These are phyloP conservation scores for Symbiodinium natans DNA, from an alignment of 73 alveolate species.

Conservation along the genomic window DNA sequence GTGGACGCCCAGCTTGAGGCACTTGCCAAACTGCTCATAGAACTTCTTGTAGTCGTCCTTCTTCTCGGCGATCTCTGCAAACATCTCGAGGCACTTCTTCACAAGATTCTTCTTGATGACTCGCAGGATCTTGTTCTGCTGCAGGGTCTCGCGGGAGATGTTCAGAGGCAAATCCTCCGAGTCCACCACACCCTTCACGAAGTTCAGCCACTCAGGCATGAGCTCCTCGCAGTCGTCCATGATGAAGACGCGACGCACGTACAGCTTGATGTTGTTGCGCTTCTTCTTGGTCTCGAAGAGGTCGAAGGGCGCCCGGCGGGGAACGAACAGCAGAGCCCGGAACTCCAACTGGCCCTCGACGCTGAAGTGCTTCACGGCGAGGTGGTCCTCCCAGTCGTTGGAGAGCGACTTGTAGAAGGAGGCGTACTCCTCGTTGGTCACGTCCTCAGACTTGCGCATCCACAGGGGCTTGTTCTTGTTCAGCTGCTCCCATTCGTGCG, in stretches of 20 bases:
- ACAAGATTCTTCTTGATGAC: slow-evolving; percentile 99
- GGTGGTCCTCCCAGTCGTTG: slow-evolving; percentile 98
- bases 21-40: slow-evolving; percentile 99
- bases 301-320: slow-evolving; percentile 99
- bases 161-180: slow-evolving; percentile 99
- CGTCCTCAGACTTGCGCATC: slow-evolving; percentile 99
- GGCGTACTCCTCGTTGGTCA: slow-evolving; percentile 99
- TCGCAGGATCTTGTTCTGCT: slow-evolving; percentile 99
- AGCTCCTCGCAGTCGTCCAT: slow-evolving; percentile 99
- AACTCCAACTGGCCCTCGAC: slow-evolving; percentile 99
- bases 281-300: slow-evolving; percentile 99
- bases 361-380: slow-evolving; percentile 99
- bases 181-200: slow-evolving; percentile 99
- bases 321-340: slow-evolving; percentile 99
- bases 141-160: slow-evolving; percentile 99
- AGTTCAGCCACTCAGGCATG: slow-evolving; percentile 99
- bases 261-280: slow-evolving; percentile 81
- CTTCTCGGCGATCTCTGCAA: slow-evolving; percentile 99
- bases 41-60: slow-evolving; percentile 97
- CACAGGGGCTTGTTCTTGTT: slow-evolving; percentile 99
- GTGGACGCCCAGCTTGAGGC: slow-evolving; percentile 99
- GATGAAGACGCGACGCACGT: slow-evolving; percentile 99
- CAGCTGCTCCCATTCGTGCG: slow-evolving; percentile 40
- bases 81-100: slow-evolving; percentile 99
- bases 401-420: slow-evolving; percentile 99